Evolutionary conservation across 768 basidiomycete species (phyloP), one percentile per base, ranked within the genome.

Genomic region (Leccinum incarnatum): DNA sequence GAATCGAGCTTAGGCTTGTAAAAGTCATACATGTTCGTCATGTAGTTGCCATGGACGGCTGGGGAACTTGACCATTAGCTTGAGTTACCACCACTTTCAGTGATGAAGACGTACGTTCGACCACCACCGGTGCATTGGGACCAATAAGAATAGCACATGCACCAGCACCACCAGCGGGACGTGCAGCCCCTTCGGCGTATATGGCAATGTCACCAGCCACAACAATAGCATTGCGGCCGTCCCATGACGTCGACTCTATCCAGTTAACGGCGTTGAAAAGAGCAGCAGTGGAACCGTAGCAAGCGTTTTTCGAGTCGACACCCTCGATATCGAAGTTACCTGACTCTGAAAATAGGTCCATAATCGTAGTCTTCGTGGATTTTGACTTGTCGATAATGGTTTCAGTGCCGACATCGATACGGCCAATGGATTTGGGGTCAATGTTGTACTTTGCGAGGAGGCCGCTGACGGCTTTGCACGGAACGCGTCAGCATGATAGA

Each of bases 381-480:
- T 99, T 99, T 46, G 94, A 95, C 80, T 98, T 98, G 85, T 99
- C 97, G 68, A 99, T 97, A 77, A 98, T 93, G 42, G 97, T 98
- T 75, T 99, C 97, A 25, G 97, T 99, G 50, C 97, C 97, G 58
- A 98, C 94, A 63, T 99, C 97, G 59, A 99, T 87, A 63, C 97
- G 95, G 58, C 97, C 97, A 73, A 99, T 95, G 54, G 93, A 93
- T 70, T 83, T 88, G 66, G 97, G 94, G 80, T 98, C 95, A 70
- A 99, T 84, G 79, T 93, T 88, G 83, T 87, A 97, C 76, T 96
- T 97, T 70, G 91, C 83, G 61, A 99, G 82, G 40, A 99, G 87
- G 63, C 88, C 89, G 61, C 85, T 82, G 67, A 97, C 95, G 67
- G 88, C 96, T 96, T 25, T 40, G 55, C n/a, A 32, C 11, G 11